Conservation (phyloP, 2,329 filamentous ascomycete genomes). For the Aspergillus chevalieri region DNA sequence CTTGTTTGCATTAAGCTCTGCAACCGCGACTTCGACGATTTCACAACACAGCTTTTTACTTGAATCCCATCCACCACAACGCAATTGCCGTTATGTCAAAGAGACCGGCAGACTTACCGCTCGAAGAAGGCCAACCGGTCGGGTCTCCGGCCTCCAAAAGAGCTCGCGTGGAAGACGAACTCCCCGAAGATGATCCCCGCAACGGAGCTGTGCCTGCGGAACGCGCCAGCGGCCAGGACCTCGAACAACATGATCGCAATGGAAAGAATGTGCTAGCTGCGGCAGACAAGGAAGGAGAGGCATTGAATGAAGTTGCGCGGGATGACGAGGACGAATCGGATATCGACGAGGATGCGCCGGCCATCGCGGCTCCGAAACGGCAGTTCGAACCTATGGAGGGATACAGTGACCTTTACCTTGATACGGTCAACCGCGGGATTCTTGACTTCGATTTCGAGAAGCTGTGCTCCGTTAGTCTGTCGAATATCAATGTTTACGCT, state of each 20-base stretch:
- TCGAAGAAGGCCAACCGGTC: conserved; percentile 28
- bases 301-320: conserved; percentile 28
- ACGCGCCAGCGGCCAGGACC: conserved; percentile 23
- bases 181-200: conserved; percentile 19
- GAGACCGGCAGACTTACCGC: conserved; percentile 39
- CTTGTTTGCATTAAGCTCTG: conserved; percentile 19
- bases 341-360: conserved; percentile 31
- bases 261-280: conserved; percentile 45
- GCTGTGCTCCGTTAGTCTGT: conserved; percentile 89
- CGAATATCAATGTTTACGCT: conserved; percentile 98
- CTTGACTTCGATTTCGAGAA: conserved; percentile 99
- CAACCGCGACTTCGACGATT: conserved; percentile 15
- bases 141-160: conserved; percentile 43
- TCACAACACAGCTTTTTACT: conserved; percentile 15
- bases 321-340: conserved; percentile 23
- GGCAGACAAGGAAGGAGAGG: conserved; percentile 63
- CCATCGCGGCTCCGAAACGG: conserved; percentile 44
- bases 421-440: conserved; percentile 88
- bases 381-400: conserved; percentile 76
- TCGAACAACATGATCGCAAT: conserved; percentile 32
- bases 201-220: conserved; percentile 21
- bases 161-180: conserved; percentile 34
- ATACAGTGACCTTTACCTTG: conserved; percentile 93
- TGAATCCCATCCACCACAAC: conserved; percentile 7
- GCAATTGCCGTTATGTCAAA: conserved; percentile 37